Base-by-base conservation (phyloP, 1,139 yeast genomes). In the Debaryomyces sp. region DNA sequence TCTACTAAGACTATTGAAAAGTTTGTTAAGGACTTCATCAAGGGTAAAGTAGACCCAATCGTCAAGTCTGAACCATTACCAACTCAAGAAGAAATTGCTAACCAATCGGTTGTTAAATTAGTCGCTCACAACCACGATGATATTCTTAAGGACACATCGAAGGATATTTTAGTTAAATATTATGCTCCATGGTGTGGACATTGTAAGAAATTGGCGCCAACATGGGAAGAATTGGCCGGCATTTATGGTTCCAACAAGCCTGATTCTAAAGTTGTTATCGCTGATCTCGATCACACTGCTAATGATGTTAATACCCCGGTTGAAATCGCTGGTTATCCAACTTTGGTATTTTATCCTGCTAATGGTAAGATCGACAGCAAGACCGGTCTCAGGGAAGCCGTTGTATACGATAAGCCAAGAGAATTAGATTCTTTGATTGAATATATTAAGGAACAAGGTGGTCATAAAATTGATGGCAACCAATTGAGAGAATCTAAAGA, bases 121-220 rank as follows among this genome's bases (percentile, higher is more conserved):
- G 98, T 94, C 53, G 96, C 91, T 60, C 83, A 85, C 73, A 90
- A 85, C 67, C 94, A 89, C 71, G 85, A 86, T 43, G 81, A 81
- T 32, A 73, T 89, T 54, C 80, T 89, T 52, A 73, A 77, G 35
- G 92, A 91, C 64, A 73, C 76, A 45, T 68, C 79, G 50, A 90
- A 89, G 78, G 98, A 94, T 68, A 92, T 94, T 46, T 77, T 94
- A 58, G 92, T 94, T 58, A 90, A 92, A 77, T 92, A 89, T 75
- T 94, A 89, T 66, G 99, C 99, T 49, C 96, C 97, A 73, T 94
- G 99, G 99, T 92, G 99, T 78, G 97, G 98, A 45, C 98, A 92
- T 80, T 92, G 99, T 81, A 92, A 92, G 81, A 89, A 82, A 72
- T 80, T 92, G 71, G 96, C 96, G 50, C 99, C 99, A 65, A 79